These are phyloP conservation scores for Gamarada debralockiae DNA, from an alignment of 495 filamentous ascomycete species.

Conservation along the genomic window DNA sequence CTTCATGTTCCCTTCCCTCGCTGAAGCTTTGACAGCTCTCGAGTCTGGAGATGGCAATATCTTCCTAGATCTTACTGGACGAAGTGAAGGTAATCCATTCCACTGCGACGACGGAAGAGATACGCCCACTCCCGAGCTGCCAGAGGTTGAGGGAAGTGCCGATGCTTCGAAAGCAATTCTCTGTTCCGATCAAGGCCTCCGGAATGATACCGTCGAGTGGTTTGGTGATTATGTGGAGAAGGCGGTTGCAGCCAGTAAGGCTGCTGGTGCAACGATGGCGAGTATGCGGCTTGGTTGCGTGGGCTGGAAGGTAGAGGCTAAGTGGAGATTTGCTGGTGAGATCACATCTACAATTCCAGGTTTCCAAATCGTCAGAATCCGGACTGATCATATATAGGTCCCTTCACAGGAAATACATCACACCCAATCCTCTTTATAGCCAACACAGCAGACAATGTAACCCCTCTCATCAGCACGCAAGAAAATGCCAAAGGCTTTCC, in stretches of 20 bases:
- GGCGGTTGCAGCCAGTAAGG: conserved; percentile 41
- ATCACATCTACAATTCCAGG: not conserved
- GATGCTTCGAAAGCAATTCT: conserved; percentile 54
- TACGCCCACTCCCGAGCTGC: conserved; percentile 21
- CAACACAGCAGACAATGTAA: conserved; percentile 54
- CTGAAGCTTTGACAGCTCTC: conserved; percentile 49
- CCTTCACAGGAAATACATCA: conserved; percentile 44
- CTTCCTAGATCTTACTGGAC: conserved; percentile 41
- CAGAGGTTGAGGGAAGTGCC: conserved; percentile 38
- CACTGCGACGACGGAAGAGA: conserved; percentile 1
- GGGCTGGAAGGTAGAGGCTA: conserved; percentile 52
- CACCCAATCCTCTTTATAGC: conserved; percentile 51
- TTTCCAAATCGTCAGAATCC: too few species aligned
- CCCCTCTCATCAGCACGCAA: conserved; percentile 43
- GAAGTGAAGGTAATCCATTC: not conserved
- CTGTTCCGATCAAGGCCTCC: conserved; percentile 53
- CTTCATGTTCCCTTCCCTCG: conserved; percentile 51
- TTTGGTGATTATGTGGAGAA: conserved; percentile 45
- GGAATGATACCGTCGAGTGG: conserved; percentile 33
- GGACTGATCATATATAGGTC: too few species aligned
- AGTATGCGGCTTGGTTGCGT: conserved; percentile 37
- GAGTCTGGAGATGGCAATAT: conserved; percentile 47
- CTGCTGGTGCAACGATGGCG: conserved; percentile 13
- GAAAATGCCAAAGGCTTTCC: conserved; percentile 47
- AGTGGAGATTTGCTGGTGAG: conserved; percentile 50